phyloP scores from a whole-genome alignment of 2,329 filamentous ascomycete species.

The Talaromyces pinophilus region DNA sequence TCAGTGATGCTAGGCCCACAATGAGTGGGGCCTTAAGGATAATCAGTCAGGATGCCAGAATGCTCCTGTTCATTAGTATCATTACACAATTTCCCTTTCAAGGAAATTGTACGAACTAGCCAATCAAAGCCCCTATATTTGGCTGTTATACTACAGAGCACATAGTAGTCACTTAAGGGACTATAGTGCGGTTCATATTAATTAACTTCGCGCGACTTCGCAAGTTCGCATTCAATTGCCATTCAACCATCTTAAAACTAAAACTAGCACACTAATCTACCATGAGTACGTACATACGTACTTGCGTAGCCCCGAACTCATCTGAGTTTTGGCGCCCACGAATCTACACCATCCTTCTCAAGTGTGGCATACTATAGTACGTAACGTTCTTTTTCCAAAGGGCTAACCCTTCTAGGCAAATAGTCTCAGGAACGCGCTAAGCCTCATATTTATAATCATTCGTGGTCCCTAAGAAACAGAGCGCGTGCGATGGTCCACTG shows the following conservation, averaged over 20 bases:
- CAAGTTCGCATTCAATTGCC: neutral
- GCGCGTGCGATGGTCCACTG: neutral
- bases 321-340: neutral
- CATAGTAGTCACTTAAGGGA: neutral
- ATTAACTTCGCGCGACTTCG: neutral
- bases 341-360: neutral
- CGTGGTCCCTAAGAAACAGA: neutral
- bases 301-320: neutral
- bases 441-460: neutral
- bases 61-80: neutral
- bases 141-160: neutral
- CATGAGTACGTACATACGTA: neutral
- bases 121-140: neutral
- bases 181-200: neutral
- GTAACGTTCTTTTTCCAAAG: neutral
- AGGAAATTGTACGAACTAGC: neutral
- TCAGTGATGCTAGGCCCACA: neutral
- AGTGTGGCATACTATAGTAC: neutral
- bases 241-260: neutral
- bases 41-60: neutral
- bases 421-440: neutral
- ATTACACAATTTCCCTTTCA: neutral
- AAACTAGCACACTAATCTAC: neutral
- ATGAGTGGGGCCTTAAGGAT: neutral
- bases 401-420: neutral